These are phyloP conservation scores for Aureobasidium sp. DNA, from an alignment of 2,329 filamentous ascomycete genomes.

Conservation along the genomic window DNA sequence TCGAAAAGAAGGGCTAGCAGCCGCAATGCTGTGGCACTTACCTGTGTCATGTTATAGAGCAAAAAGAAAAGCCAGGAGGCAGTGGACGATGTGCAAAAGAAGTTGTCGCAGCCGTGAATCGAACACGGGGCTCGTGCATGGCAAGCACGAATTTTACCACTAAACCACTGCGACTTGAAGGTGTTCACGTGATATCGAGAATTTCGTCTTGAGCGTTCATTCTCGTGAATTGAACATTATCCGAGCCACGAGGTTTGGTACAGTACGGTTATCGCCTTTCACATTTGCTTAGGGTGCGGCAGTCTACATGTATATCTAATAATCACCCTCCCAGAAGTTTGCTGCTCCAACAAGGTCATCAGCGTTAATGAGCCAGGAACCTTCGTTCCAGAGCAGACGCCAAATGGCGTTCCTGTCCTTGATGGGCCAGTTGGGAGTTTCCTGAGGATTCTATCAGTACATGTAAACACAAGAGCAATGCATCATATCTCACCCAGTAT, in stretches of 20 bases:
- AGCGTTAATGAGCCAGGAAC: constrained; percentile 56
- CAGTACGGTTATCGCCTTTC: neutral
- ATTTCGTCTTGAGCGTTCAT: neutral
- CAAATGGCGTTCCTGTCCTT: constrained; percentile 53
- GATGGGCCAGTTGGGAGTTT: constrained; percentile 49
- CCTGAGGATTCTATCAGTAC: neutral
- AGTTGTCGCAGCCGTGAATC: constrained; percentile 15
- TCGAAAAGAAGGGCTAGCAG: too few relatives aligned
- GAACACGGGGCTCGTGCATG: constrained; percentile 16
- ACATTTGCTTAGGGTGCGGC: neutral
- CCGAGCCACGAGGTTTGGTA: too few relatives aligned
- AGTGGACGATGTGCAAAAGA: neutral
- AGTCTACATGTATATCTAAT: neutral
- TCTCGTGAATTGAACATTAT: too few relatives aligned
- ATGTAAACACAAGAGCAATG: neutral
- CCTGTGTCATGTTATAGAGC: too few relatives aligned
- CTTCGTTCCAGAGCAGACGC: constrained; percentile 49
- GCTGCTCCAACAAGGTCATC: constrained; percentile 51
- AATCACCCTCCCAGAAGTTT: constrained; percentile 4
- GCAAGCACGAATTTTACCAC: constrained; percentile 16
- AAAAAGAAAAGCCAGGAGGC: too few relatives aligned
- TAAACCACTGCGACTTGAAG: constrained; percentile 13
- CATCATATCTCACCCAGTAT: constrained; percentile 45
- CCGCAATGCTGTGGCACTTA: too few relatives aligned
- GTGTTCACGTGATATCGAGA: neutral